Evolutionary conservation across 2,329 filamentous ascomycete genomes (phyloP).

Genomic region (Pseudocercospora musae): DNA sequence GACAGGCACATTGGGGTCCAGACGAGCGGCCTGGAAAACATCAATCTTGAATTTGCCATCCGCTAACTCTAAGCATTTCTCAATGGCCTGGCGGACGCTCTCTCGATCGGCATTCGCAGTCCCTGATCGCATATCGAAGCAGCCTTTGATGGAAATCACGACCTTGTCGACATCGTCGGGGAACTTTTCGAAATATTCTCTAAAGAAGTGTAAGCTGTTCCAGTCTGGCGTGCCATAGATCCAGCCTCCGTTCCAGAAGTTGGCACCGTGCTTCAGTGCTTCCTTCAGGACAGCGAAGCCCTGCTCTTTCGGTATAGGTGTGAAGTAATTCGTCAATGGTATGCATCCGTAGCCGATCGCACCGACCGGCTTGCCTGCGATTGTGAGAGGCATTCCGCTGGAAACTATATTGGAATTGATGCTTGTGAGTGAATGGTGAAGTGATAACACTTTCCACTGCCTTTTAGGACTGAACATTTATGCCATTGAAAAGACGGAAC

Average conservation of each 20-base stretch:
- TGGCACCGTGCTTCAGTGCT: slow-evolving; percentile 39
- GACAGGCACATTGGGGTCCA: slow-evolving; percentile 39
- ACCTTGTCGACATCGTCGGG: slow-evolving; percentile 49
- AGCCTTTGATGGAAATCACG: slow-evolving; percentile 47
- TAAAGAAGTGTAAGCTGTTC: slow-evolving; percentile 43
- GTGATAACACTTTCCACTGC: neutral
- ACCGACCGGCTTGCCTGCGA: slow-evolving; percentile 20
- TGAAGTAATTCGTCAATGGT: slow-evolving; percentile 46
- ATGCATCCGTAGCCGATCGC: slow-evolving; percentile 47
- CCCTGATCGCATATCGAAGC: slow-evolving; percentile 35
- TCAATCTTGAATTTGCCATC: slow-evolving; percentile 45
- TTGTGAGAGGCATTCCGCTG: neutral
- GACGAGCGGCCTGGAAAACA: slow-evolving; percentile 43
- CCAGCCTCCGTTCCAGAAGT: slow-evolving; percentile 47
- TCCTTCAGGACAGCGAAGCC: slow-evolving; percentile 42
- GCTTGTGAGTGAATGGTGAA: neutral
- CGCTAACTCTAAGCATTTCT: slow-evolving; percentile 41
- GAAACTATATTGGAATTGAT: no score
- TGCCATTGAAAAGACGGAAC: neutral
- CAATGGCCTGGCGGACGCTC: slow-evolving; percentile 39
- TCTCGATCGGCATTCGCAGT: slow-evolving; percentile 41
- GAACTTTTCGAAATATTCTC: slow-evolving; percentile 48
- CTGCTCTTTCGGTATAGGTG: slow-evolving; percentile 36
- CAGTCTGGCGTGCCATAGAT: slow-evolving; percentile 42
- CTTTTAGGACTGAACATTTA: neutral